Conservation (phyloP, 306 rosid species). For the Acacia confusa region DNA sequence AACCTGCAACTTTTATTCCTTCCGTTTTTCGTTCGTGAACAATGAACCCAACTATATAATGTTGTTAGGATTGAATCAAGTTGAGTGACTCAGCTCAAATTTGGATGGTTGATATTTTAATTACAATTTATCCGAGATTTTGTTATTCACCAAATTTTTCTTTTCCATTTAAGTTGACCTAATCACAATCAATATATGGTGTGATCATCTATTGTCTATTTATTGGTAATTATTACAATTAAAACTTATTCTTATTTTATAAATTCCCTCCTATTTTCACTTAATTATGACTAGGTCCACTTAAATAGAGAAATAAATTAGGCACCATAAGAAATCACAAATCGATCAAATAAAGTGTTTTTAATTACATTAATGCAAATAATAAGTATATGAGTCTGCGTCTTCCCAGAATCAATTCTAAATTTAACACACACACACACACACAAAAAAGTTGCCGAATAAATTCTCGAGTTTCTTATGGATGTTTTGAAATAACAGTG, state of each 20-base stretch:
- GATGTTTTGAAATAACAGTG: too few species aligned
- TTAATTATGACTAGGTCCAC: not conserved
- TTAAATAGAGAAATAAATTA: not conserved
- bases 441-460: too few species aligned
- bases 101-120: too few species aligned
- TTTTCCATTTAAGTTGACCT: not conserved
- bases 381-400: too few species aligned
- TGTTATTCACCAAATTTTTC: not conserved
- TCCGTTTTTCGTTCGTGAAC: too few species aligned
- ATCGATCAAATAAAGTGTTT: not conserved
- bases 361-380: not conserved
- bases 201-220: not conserved
- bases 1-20: too few species aligned
- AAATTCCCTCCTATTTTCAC: not conserved
- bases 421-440: too few species aligned
- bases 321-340: not conserved
- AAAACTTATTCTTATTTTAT: not conserved
- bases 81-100: not conserved
- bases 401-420: too few species aligned
- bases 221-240: not conserved
- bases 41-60: too few species aligned
- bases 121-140: too few species aligned
- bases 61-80: not conserved
- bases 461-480: too few species aligned
- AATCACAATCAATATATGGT: not conserved